Evolutionary conservation across 192 early-diverging fungal genomes (phyloP).

Genomic region (Spizellomyces punctatus): DNA sequence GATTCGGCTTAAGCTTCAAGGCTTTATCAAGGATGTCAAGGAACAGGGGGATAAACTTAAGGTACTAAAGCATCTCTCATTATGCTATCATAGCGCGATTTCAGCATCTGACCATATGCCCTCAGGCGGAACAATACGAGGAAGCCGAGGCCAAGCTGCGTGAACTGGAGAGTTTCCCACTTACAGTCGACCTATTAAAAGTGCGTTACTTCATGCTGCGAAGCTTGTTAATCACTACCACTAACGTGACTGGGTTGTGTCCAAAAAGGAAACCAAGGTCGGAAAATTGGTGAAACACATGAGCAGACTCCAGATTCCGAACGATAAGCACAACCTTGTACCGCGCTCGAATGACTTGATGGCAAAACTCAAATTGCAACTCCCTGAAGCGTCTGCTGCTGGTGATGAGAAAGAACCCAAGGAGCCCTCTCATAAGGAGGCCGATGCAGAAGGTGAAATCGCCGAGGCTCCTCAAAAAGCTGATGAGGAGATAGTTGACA

Average conservation of each 20-base stretch:
- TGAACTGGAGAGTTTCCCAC: neutral
- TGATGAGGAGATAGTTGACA: too few species aligned
- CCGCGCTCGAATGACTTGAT: neutral
- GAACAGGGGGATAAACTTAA: neutral
- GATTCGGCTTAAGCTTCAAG: neutral
- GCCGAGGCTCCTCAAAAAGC: neutral
- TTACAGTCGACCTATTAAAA: neutral
- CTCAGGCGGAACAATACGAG: neutral
- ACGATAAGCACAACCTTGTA: conserved; percentile 6
- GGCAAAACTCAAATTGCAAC: neutral
- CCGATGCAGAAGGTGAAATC: neutral
- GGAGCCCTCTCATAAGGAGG: neutral
- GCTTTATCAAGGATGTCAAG: neutral
- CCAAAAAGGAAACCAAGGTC: neutral
- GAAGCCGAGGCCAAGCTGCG: neutral
- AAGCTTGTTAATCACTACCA: neutral
- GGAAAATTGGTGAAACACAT: conserved; percentile 1
- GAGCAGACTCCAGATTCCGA: neutral
- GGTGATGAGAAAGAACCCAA: neutral
- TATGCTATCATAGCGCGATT: neutral
- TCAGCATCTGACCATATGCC: neutral
- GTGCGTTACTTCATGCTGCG: neutral
- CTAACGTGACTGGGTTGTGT: neutral
- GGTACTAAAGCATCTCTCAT: neutral
- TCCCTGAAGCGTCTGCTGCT: neutral